Evolutionary conservation across 768 basidiomycete genomes (phyloP).

Genomic region (Coprinopsis sp.): DNA sequence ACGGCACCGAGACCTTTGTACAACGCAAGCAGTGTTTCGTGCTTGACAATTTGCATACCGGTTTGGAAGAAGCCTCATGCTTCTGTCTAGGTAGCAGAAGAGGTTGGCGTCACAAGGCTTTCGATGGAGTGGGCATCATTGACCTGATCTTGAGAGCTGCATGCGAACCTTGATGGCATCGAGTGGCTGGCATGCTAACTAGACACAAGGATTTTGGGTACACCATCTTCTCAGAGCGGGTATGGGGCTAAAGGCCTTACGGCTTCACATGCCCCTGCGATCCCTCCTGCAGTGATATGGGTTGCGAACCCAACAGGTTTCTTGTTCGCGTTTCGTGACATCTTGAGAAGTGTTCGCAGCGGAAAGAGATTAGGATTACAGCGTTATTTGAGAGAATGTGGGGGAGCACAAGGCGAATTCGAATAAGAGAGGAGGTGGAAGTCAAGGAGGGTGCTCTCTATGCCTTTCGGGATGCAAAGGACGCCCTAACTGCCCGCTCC

Average conservation of each 20-base stretch:
- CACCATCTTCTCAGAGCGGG: too few species aligned
- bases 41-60: slow-evolving; percentile 76
- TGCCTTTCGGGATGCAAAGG: too few species aligned
- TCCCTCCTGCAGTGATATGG: slow-evolving; percentile 93
- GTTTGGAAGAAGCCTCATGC: slow-evolving; percentile 90
- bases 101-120: not conserved
- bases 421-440: too few species aligned
- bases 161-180: slow-evolving; percentile 99
- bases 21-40: slow-evolving; percentile 91
- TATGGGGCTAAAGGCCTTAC: too few species aligned
- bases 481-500: too few species aligned
- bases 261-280: slow-evolving; percentile 91
- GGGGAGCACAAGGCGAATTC: too few species aligned
- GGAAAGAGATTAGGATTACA: too few species aligned
- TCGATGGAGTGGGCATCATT: too few species aligned
- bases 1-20: slow-evolving; percentile 99
- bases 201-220: slow-evolving; percentile 1
- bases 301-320: slow-evolving; percentile 81
- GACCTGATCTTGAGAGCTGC: slow-evolving; percentile 88
- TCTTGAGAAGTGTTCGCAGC: not conserved
- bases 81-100: slow-evolving; percentile 68
- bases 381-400: too few species aligned
- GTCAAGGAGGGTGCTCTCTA: too few species aligned
- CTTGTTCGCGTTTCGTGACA: slow-evolving; percentile 44
- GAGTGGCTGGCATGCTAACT: slow-evolving; percentile 85